Conservation (phyloP, 2,329 filamentous ascomycete genomes). For the Amesomyces nigricolor region DNA sequence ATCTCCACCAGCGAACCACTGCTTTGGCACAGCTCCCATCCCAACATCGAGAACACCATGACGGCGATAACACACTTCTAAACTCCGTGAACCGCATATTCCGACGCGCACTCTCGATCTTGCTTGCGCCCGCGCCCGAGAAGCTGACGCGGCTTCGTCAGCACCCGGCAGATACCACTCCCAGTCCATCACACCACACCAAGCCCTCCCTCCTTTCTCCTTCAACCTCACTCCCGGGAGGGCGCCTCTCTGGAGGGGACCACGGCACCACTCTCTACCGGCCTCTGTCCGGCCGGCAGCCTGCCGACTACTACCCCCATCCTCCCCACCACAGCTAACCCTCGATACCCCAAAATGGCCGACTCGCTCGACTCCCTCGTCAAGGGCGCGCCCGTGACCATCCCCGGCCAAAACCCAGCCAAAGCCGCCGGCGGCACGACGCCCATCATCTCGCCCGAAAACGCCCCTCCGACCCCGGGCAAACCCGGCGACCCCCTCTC, state of each 20-base stretch:
- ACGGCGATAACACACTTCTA: slow-evolving; percentile 6
- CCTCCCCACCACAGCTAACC: neutral
- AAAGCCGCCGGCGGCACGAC: slow-evolving; percentile 39
- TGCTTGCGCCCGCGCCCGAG: neutral
- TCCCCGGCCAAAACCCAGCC: slow-evolving; percentile 51
- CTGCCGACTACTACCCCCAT: neutral
- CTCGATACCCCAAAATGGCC: slow-evolving; percentile 42
- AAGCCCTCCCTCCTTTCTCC: neutral
- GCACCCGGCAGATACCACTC: neutral
- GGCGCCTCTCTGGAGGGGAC: neutral
- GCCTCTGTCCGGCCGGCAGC: neutral
- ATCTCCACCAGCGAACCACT: neutral
- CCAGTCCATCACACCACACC: neutral
- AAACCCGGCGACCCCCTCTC: slow-evolving; percentile 65
- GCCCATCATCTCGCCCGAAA: slow-evolving; percentile 39
- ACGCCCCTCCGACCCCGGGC: slow-evolving; percentile 18
- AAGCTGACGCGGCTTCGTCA: slow-evolving; percentile 11
- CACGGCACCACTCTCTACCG: slow-evolving; percentile 1
- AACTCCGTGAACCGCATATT: neutral
- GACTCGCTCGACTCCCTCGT: slow-evolving; percentile 79
- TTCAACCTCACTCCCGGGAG: neutral
- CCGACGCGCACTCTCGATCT: neutral
- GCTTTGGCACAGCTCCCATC: neutral
- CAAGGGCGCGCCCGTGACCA: slow-evolving; percentile 67
- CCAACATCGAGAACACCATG: neutral